These are phyloP conservation scores for Pestalotiopsis sp. DNA, from an alignment of 2,329 filamentous ascomycete genomes.

Conservation along the genomic window DNA sequence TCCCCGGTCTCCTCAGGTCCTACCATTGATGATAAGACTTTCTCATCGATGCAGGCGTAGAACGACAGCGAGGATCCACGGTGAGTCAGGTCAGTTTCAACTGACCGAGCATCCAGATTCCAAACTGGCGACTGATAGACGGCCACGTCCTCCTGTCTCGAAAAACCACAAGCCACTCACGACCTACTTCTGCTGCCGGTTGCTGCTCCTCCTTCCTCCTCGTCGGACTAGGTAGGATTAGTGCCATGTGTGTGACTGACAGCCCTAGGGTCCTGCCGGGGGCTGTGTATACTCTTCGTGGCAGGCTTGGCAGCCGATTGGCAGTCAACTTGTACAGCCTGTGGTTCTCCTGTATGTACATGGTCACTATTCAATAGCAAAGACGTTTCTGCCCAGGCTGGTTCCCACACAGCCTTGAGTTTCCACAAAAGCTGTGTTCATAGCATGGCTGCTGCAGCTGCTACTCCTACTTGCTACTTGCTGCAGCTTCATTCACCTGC, in stretches of 20 bases:
- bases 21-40: neutral
- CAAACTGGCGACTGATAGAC: neutral
- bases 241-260: neutral
- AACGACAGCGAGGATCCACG: neutral
- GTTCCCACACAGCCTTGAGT: neutral
- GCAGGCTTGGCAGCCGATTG: neutral
- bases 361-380: neutral
- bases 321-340: neutral
- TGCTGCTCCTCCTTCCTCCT: neutral
- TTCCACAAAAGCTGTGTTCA: neutral
- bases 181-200: neutral
- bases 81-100: neutral
- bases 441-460: neutral
- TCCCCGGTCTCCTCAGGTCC: neutral
- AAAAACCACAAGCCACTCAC: neutral
- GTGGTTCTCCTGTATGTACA: no score
- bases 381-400: neutral
- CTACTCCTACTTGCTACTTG: neutral
- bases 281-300: neutral
- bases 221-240: neutral
- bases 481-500: neutral
- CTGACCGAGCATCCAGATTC: neutral
- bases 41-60: neutral
- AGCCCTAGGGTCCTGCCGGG: neutral
- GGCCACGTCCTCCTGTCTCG: neutral